phyloP scores from a whole-genome alignment of 257 asterid species.

The Verbena officinalis region DNA sequence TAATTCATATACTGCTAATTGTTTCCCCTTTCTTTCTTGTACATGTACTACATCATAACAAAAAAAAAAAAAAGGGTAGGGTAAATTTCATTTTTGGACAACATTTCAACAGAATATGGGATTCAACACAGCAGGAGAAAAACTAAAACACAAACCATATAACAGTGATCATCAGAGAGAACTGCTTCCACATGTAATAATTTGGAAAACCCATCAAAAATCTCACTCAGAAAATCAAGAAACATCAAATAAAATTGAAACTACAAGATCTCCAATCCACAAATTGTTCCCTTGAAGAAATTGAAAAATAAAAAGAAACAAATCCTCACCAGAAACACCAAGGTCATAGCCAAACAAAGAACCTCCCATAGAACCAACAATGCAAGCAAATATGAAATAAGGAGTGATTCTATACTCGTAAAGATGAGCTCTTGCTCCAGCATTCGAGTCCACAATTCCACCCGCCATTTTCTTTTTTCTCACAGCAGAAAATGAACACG shows the following conservation, averaged over 20 bases:
- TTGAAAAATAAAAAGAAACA: not conserved
- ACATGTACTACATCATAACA: no score
- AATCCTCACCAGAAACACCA: constrained; percentile 77
- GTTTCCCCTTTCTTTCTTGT: no score
- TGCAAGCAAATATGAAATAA: constrained; percentile 74
- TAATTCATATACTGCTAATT: no score
- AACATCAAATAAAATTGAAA: not conserved
- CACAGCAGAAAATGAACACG: not conserved
- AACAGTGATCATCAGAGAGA: not conserved
- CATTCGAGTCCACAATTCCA: constrained; percentile 43
- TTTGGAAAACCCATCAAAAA: not conserved
- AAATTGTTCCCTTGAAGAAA: not conserved
- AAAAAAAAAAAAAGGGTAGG: no score
- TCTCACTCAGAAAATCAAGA: not conserved
- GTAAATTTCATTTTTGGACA: not conserved
- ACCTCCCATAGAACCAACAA: constrained; percentile 85
- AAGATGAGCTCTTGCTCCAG: constrained; percentile 66
- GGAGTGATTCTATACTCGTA: constrained; percentile 70
- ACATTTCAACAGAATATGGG: not conserved
- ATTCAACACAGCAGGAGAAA: not conserved
- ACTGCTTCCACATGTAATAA: not conserved
- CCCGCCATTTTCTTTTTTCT: constrained; percentile 59
- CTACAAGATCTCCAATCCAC: not conserved
- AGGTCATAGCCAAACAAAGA: constrained; percentile 90
- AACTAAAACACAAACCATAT: not conserved